Evolutionary conservation across 2,329 filamentous ascomycete genomes (phyloP).

Genomic region (Phialemonium atrogriseum): DNA sequence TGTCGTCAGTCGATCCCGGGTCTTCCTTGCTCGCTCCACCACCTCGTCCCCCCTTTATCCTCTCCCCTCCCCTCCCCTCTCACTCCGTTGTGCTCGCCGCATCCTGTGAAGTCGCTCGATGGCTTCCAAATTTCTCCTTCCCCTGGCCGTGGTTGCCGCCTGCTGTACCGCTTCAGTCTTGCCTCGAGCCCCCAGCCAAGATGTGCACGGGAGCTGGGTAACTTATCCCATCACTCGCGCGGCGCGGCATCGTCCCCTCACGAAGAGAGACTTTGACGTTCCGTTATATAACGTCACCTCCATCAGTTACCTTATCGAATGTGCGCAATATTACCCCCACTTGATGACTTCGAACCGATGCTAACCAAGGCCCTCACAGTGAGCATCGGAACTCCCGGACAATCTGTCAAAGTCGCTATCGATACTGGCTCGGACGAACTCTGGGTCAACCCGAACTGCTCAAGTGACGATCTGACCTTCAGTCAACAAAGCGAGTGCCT

Average conservation of each 20-base stretch:
- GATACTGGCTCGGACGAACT: conserved; percentile 4
- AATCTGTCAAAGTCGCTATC: conserved; percentile 2
- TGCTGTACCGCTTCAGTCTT: conserved; percentile 3
- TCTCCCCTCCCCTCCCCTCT: not conserved
- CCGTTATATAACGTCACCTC: conserved; percentile 1
- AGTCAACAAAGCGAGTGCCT: not conserved
- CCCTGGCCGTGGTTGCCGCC: conserved; percentile 2
- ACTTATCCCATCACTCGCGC: not conserved
- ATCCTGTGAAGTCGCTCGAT: too few species aligned
- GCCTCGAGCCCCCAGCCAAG: not conserved
- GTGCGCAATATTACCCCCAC: not conserved
- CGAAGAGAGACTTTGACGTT: conserved; percentile 2
- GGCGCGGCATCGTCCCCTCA: not conserved
- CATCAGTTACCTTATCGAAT: conserved; percentile 1
- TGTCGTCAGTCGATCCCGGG: too few species aligned
- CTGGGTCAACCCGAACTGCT: conserved; percentile 2
- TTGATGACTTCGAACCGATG: not conserved
- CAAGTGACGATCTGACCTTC: not conserved
- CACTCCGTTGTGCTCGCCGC: not conserved
- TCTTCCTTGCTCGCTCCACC: too few species aligned
- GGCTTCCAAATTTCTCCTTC: not conserved
- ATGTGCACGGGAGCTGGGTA: not conserved
- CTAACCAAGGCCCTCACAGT: not conserved
- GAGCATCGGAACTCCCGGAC: conserved; percentile 2
- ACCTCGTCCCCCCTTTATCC: too few species aligned